Conservation (phyloP, 2,329 filamentous ascomycete species). For the Aspergillus tubingensis region DNA sequence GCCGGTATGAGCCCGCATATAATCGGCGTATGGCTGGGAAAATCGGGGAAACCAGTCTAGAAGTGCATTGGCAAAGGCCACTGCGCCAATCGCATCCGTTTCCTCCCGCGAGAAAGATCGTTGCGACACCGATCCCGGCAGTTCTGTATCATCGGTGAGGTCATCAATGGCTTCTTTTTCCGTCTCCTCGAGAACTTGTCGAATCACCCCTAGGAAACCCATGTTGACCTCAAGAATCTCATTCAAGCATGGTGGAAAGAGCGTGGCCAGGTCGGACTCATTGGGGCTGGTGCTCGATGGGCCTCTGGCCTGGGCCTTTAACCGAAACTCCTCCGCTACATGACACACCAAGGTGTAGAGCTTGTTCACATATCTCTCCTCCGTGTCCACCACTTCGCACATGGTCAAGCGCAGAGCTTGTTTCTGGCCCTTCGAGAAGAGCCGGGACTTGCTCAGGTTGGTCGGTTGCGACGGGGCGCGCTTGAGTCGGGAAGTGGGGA, state of each 20-base stretch:
- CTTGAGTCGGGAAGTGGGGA: conserved; percentile 81
- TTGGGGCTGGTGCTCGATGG: conserved; percentile 69
- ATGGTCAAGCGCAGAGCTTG: conserved; percentile 83
- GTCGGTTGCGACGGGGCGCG: conserved; percentile 86
- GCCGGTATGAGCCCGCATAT: conserved; percentile 85
- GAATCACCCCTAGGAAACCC: conserved; percentile 75
- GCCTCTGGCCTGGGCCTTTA: conserved; percentile 63
- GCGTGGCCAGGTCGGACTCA: conserved; percentile 68
- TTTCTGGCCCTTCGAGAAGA: conserved; percentile 80
- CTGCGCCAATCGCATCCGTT: conserved; percentile 75
- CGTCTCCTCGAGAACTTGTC: conserved; percentile 75
- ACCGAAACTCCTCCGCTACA: conserved; percentile 77
- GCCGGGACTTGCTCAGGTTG: conserved; percentile 73
- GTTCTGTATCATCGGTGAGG: conserved; percentile 62
- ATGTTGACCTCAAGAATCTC: conserved; percentile 80
- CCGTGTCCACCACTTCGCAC: conserved; percentile 86
- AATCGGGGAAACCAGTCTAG: conserved; percentile 93
- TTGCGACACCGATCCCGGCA: conserved; percentile 51
- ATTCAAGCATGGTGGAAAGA: conserved; percentile 81
- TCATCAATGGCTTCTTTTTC: conserved; percentile 78
- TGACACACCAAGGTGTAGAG: conserved; percentile 78
- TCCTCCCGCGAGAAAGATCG: conserved; percentile 46
- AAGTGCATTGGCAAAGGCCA: conserved; percentile 76
- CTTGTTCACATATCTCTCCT: conserved; percentile 90
- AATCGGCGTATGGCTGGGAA: conserved; percentile 85